Evolutionary conservation across 345 rosid genomes (phyloP).

Genomic region (Corchorus capsularis): DNA sequence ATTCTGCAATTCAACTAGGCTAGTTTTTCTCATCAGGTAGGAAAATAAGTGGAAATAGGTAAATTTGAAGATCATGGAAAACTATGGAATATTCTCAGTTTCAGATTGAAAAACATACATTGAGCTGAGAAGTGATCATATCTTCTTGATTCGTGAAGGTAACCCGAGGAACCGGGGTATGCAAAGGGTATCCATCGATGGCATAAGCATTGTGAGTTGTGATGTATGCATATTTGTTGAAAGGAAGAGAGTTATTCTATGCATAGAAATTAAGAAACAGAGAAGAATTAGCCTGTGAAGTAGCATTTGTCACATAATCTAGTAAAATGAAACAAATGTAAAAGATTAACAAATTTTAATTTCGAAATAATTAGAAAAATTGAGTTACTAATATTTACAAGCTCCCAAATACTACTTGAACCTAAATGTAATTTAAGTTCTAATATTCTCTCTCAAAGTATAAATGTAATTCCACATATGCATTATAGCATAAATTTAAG

Average conservation of each 20-base stretch:
- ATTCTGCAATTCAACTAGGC: constrained; percentile 35
- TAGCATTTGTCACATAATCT: too few species aligned
- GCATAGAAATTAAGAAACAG: background rate
- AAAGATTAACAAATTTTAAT: background rate
- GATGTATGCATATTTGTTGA: constrained; percentile 70
- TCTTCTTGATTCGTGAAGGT: constrained; percentile 70
- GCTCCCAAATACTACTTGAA: too few species aligned
- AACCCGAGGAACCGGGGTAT: constrained; percentile 49
- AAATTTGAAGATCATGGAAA: background rate
- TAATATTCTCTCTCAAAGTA: too few species aligned
- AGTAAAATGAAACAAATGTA: background rate
- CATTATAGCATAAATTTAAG: too few species aligned
- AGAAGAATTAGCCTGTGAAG: background rate
- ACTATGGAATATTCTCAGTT: background rate
- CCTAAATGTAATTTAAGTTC: too few species aligned
- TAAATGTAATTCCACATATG: too few species aligned
- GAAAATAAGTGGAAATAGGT: background rate
- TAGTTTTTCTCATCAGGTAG: background rate
- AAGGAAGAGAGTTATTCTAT: constrained; percentile 68
- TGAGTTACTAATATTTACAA: too few species aligned
- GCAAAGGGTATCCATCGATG: constrained; percentile 51
- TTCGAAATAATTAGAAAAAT: too few species aligned
- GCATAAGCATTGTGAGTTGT: constrained; percentile 77
- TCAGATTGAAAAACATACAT: constrained; percentile 31
- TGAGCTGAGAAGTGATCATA: constrained; percentile 53